Conservation (phyloP, 2,329 filamentous ascomycete species). For the Pseudogymnoascus sp. region DNA sequence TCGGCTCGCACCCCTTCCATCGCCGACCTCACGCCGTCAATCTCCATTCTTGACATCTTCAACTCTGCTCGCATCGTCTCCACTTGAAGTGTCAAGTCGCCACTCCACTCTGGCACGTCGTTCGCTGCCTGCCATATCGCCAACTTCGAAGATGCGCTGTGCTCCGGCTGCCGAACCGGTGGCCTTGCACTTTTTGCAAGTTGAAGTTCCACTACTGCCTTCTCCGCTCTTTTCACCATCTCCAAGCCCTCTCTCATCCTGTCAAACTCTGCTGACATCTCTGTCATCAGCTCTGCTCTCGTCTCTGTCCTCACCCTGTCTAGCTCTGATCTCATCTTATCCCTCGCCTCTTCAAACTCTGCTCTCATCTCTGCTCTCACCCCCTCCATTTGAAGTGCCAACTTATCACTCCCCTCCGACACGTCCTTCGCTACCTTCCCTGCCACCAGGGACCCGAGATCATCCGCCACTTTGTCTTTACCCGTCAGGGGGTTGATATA, state of each 20-base stretch:
- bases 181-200: background rate
- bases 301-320: constrained; percentile 42
- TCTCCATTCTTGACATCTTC: background rate
- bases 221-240: background rate
- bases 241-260: background rate
- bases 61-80: background rate
- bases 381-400: constrained; percentile 28
- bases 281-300: constrained; percentile 47
- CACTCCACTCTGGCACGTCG: background rate
- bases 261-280: background rate
- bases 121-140: background rate
- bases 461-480: background rate
- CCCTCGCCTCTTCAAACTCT: constrained; percentile 48
- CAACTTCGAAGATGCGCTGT: background rate
- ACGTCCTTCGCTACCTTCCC: background rate
- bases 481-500: background rate
- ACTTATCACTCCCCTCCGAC: background rate
- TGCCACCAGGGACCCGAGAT: background rate
- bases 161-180: background rate
- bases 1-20: background rate
- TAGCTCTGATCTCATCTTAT: background rate
- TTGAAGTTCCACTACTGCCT: background rate
- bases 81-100: background rate
- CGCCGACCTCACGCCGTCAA: background rate
- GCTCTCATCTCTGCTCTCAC: constrained; percentile 60